Evolutionary conservation across 257 asterid genomes (phyloP).

Genomic region (Eucommia ulmoides): DNA sequence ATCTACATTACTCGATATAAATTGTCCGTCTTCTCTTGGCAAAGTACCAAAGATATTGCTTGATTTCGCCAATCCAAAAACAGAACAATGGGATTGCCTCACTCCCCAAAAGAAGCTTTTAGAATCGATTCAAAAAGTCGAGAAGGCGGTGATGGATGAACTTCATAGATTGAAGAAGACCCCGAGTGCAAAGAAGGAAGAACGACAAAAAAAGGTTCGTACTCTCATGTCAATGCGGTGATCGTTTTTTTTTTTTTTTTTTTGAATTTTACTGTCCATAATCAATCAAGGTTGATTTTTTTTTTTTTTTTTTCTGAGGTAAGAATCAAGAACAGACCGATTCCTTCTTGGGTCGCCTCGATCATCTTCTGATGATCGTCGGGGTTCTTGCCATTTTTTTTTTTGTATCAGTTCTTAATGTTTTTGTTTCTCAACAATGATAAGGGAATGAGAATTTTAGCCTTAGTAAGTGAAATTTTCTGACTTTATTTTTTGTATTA

Average conservation of each 20-base stretch:
- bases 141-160: conserved; percentile 63
- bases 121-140: conserved; percentile 55
- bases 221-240: conserved; percentile 73
- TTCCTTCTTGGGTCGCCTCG: conserved; percentile 15
- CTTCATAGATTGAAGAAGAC: conserved; percentile 48
- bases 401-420: no score
- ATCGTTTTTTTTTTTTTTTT: background rate
- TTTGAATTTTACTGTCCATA: no score
- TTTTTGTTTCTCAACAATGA: no score
- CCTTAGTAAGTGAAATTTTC: no score
- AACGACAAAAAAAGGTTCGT: conserved; percentile 46
- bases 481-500: no score
- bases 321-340: conserved; percentile 11
- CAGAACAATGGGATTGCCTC: conserved; percentile 25
- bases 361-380: conserved; percentile 42
- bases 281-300: conserved; percentile 58
- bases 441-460: no score
- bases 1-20: conserved; percentile 14
- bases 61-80: conserved; percentile 35
- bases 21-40: conserved; percentile 26
- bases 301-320: conserved; percentile 9
- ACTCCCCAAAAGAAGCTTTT: conserved; percentile 66
- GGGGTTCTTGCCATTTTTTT: background rate
- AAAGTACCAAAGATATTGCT: conserved; percentile 66
- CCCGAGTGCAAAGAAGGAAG: conserved; percentile 53